These are phyloP conservation scores for Monosporascus sp. DNA, from an alignment of 2,329 filamentous ascomycete genomes.

Conservation along the genomic window DNA sequence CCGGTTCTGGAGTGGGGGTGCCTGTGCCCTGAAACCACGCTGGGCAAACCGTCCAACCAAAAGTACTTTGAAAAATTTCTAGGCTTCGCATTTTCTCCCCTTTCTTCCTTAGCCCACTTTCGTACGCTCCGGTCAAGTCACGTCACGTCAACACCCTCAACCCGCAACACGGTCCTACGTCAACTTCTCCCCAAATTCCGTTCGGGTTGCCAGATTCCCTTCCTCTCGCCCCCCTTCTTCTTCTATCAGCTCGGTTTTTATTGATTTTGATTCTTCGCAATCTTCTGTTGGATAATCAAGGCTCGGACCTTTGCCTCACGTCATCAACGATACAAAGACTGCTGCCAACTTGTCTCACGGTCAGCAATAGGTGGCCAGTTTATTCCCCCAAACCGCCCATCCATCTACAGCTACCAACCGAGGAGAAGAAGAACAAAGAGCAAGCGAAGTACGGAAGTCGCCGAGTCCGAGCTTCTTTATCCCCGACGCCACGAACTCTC, in stretches of 20 bases:
- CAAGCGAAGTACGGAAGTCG: too few relatives aligned
- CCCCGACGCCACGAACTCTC: too few relatives aligned
- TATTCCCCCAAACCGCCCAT: neutral
- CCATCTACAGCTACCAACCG: neutral
- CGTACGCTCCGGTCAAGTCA: slow-evolving; percentile 22
- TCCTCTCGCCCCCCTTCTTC: neutral
- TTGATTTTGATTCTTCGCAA: neutral
- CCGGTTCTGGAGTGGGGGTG: too few relatives aligned
- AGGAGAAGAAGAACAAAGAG: too few relatives aligned
- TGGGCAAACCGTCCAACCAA: too few relatives aligned
- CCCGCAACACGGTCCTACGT: slow-evolving; percentile 19
- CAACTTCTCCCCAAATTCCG: slow-evolving; percentile 22
- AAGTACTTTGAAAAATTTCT: too few relatives aligned
- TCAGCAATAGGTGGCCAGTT: neutral
- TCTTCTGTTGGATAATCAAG: neutral
- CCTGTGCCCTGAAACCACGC: too few relatives aligned
- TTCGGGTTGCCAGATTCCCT: slow-evolving; percentile 4
- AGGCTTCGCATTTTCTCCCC: slow-evolving; percentile 3
- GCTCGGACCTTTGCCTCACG: neutral
- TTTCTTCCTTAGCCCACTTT: slow-evolving; percentile 22
- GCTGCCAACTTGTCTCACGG: neutral
- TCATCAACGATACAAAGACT: neutral
- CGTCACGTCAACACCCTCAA: slow-evolving; percentile 20
- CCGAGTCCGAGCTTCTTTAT: too few relatives aligned
- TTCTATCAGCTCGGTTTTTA: neutral